phyloP scores from a whole-genome alignment of 2,329 filamentous ascomycete genomes.

The Claviceps sp. region DNA sequence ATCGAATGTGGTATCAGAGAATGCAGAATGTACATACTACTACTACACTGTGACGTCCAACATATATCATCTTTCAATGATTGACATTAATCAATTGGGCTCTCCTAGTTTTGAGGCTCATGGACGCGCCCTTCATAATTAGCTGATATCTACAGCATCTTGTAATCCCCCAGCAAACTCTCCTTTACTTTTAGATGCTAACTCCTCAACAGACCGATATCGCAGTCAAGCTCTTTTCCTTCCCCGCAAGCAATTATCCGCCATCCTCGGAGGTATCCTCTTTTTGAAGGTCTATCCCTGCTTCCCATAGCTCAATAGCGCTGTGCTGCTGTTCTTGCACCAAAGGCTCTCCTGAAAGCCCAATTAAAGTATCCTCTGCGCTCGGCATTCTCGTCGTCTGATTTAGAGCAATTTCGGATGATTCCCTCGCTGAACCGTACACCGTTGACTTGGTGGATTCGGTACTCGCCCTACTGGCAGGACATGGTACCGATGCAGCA shows the following conservation, averaged over 20 bases:
- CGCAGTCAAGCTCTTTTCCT: not conserved
- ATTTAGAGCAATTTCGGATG: not conserved
- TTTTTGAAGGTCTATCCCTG: not conserved
- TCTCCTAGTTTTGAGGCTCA: not conserved
- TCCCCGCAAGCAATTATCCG: not conserved
- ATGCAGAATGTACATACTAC: not conserved
- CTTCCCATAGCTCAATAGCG: constrained; percentile 5
- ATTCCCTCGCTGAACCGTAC: not conserved
- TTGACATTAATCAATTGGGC: not conserved
- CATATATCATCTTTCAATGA: not conserved
- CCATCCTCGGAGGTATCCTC: not conserved
- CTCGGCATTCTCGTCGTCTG: not conserved
- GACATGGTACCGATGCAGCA: not conserved
- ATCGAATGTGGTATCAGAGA: not conserved
- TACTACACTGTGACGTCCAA: not conserved
- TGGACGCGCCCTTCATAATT: not conserved
- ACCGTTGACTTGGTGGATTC: not conserved
- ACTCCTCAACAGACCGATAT: not conserved
- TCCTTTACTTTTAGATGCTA: not conserved
- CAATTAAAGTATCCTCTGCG: not conserved
- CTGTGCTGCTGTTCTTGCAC: not conserved
- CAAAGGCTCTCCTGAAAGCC: not conserved
- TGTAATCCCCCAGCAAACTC: not conserved
- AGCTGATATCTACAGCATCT: not conserved
- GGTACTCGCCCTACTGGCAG: not conserved